Evolutionary conservation across 1,284 basidiomycete species (phyloP).

Genomic region (Vanrija pseudolonga): DNA sequence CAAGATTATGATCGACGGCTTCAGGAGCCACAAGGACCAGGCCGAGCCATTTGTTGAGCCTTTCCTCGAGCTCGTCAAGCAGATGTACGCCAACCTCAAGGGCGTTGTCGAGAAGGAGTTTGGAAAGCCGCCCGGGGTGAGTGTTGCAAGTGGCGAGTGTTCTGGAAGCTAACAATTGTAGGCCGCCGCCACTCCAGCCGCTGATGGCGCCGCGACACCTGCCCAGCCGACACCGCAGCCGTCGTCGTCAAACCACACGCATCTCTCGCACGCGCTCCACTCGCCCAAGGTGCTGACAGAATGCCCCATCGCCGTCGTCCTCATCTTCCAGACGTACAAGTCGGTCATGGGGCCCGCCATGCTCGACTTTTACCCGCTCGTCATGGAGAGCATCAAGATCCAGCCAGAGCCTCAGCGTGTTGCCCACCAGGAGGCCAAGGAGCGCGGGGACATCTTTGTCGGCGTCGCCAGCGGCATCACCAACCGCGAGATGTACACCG

Average conservation of each 20-base stretch:
- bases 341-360: constrained; percentile 65
- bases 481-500: constrained; percentile 75
- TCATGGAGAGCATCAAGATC: constrained; percentile 66
- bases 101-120: constrained; percentile 73
- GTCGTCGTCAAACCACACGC: constrained; percentile 13
- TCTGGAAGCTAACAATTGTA: neutral
- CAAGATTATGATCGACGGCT: constrained; percentile 82
- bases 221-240: constrained; percentile 7
- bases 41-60: constrained; percentile 75
- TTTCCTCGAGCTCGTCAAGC: constrained; percentile 70
- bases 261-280: constrained; percentile 53
- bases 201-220: constrained; percentile 11
- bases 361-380: constrained; percentile 68
- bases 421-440: constrained; percentile 72
- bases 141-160: neutral
- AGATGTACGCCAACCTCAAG: constrained; percentile 73
- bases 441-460: constrained; percentile 75
- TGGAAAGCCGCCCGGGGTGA: constrained; percentile 34
- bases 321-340: constrained; percentile 79
- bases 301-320: constrained; percentile 87
- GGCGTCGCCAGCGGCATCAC: constrained; percentile 73
- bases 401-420: constrained; percentile 84
- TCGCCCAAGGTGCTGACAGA: constrained; percentile 96
- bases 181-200: constrained; percentile 1
- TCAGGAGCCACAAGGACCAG: constrained; percentile 55